phyloP scores from a whole-genome alignment of 148 eudicot genomes.

The Vaccinium corymbosum region DNA sequence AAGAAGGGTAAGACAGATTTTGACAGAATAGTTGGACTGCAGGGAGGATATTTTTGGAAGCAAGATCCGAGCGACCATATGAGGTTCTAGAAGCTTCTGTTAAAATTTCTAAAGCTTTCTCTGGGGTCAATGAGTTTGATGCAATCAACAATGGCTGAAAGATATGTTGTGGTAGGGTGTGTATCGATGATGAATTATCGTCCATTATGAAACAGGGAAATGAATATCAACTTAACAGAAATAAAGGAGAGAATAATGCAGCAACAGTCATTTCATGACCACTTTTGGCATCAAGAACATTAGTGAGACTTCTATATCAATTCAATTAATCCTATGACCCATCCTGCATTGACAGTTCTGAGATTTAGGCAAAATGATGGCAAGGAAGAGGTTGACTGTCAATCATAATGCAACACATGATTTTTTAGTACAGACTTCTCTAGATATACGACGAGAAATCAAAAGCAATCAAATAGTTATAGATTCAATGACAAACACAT shows the following conservation, averaged over 20 bases:
- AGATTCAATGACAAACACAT: neutral
- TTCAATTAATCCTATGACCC: neutral
- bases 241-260: neutral
- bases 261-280: constrained; percentile 8
- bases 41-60: constrained; percentile 37
- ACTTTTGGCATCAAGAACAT: constrained; percentile 3
- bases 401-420: neutral
- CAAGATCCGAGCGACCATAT: constrained; percentile 64
- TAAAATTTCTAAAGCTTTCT: constrained; percentile 45
- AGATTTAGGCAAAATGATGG: neutral
- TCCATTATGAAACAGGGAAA: constrained; percentile 27
- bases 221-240: neutral
- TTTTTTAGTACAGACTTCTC: neutral
- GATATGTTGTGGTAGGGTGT: constrained; percentile 35
- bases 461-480: neutral
- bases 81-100: constrained; percentile 42
- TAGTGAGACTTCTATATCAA: neutral
- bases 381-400: neutral
- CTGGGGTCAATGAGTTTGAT: constrained; percentile 41
- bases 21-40: constrained; percentile 46
- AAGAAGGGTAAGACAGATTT: constrained; percentile 30
- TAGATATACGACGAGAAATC: neutral
- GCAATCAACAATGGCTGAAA: constrained; percentile 35
- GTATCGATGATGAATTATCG: constrained; percentile 17
- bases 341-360: constrained; percentile 10